Conservation (phyloP, 106 monocot species). For the Vanilla planifolia region DNA sequence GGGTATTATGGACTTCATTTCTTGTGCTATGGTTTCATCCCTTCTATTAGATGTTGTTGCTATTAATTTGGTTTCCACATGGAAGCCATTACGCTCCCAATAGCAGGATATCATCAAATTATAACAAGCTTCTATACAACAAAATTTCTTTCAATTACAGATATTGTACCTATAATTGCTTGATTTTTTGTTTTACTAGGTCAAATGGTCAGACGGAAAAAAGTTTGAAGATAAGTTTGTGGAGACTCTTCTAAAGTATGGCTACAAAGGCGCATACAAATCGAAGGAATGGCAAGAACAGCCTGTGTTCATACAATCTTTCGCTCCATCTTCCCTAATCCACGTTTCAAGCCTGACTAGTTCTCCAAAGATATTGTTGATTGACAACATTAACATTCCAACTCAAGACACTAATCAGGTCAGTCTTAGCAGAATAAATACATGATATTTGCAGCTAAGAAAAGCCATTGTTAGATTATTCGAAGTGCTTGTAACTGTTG, state of each 20-base stretch:
- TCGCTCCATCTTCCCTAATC: constrained; percentile 83
- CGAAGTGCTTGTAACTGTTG: background rate
- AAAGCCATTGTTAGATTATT: background rate
- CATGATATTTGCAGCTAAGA: background rate
- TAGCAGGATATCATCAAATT: background rate
- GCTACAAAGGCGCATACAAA: constrained; percentile 81
- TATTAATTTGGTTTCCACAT: background rate
- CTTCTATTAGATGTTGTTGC: too few species aligned
- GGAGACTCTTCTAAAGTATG: constrained; percentile 70
- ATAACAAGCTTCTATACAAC: too few species aligned
- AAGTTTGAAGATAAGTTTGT: constrained; percentile 93
- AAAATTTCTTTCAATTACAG: too few species aligned
- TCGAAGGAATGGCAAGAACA: constrained; percentile 75
- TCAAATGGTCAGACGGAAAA: constrained; percentile 83
- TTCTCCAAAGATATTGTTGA: constrained; percentile 83
- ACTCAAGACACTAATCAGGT: constrained; percentile 99
- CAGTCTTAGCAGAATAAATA: too few species aligned
- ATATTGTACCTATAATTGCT: background rate
- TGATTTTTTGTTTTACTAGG: constrained; percentile 33
- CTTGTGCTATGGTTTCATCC: background rate
- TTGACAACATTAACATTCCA: constrained; percentile 52
- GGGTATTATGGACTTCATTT: too few species aligned
- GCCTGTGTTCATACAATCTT: constrained; percentile 93
- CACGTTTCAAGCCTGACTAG: constrained; percentile 77
- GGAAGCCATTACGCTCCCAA: background rate